These are phyloP conservation scores for Cercospora berteroae DNA, from an alignment of 2,329 filamentous ascomycete species.

Conservation along the genomic window DNA sequence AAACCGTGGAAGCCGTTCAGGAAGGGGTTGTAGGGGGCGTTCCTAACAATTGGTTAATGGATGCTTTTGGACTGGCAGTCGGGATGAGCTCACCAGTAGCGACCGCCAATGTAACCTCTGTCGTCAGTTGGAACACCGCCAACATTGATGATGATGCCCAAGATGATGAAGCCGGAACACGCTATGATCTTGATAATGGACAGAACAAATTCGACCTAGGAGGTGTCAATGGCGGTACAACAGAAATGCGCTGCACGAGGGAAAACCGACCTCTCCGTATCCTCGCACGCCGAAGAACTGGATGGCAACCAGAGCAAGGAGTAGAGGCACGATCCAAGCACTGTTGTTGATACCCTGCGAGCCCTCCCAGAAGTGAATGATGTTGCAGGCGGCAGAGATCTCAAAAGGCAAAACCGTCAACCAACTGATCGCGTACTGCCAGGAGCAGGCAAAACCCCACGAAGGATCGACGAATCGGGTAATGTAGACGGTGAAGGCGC, in stretches of 20 bases:
- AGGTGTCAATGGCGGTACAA: background rate
- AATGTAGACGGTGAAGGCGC: constrained; percentile 39
- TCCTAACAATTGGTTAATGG: constrained; percentile 1
- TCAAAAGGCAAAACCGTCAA: constrained; percentile 36
- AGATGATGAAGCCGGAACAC: constrained; percentile 62
- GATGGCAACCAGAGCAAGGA: constrained; percentile 33
- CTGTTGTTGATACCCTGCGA: constrained; percentile 32
- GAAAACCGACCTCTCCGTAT: constrained; percentile 33
- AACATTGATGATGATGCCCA: constrained; percentile 52
- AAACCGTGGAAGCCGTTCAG: constrained; percentile 52
- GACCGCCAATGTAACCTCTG: constrained; percentile 34
- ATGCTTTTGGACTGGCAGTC: background rate
- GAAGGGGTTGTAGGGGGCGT: constrained; percentile 18
- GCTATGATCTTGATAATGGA: constrained; percentile 40
- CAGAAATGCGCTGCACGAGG: background rate
- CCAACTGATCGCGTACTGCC: constrained; percentile 37
- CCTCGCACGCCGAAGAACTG: constrained; percentile 38
- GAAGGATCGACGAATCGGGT: constrained; percentile 40
- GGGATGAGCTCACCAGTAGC: constrained; percentile 26
- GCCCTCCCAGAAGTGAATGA: constrained; percentile 34
- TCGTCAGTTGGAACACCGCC: constrained; percentile 42
- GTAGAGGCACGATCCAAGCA: constrained; percentile 37
- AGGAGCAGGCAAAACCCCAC: constrained; percentile 35
- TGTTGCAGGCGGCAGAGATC: constrained; percentile 35
- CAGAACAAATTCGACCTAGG: constrained; percentile 33